Conservation (phyloP, 2,329 filamentous ascomycete genomes). For the Epichloe gansuensis region DNA sequence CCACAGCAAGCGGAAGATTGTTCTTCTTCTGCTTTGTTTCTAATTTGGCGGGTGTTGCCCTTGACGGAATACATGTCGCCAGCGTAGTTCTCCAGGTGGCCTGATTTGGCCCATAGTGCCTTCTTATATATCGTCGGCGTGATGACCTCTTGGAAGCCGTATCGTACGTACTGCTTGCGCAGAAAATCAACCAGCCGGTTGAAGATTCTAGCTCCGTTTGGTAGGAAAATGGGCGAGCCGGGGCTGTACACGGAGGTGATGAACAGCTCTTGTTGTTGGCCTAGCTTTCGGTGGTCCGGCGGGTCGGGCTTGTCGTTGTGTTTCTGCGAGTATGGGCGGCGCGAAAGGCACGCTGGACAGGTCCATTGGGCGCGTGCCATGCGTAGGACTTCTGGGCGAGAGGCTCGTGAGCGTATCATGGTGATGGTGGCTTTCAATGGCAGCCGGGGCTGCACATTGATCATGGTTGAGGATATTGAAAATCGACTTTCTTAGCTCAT, state of each 20-base stretch:
- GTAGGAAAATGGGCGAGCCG: constrained; percentile 73
- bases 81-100: constrained; percentile 80
- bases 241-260: constrained; percentile 69
- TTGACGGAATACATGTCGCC: constrained; percentile 85
- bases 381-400: constrained; percentile 7
- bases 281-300: constrained; percentile 48
- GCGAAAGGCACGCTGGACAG: constrained; percentile 19
- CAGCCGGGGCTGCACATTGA: not conserved
- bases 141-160: constrained; percentile 80
- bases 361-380: constrained; percentile 17
- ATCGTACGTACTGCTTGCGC: constrained; percentile 69
- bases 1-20: constrained; percentile 18
- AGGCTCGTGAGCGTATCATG: constrained; percentile 20
- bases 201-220: constrained; percentile 70
- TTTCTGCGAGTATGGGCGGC: constrained; percentile 18
- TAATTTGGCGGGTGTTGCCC: constrained; percentile 27
- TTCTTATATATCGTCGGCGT: constrained; percentile 88
- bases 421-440: constrained; percentile 1
- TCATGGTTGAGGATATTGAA: not conserved
- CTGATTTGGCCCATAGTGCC: constrained; percentile 72
- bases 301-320: constrained; percentile 17
- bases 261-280: constrained; percentile 60
- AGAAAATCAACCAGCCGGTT: constrained; percentile 73
- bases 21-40: not conserved
- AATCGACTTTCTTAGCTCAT: not conserved